A percentile compares a stretch with the other conserved stretches of the same genome.
phyloP scores from a whole-genome alignment of 2,329 filamentous ascomycete genomes.

The Trichoderma polysporum region DNA sequence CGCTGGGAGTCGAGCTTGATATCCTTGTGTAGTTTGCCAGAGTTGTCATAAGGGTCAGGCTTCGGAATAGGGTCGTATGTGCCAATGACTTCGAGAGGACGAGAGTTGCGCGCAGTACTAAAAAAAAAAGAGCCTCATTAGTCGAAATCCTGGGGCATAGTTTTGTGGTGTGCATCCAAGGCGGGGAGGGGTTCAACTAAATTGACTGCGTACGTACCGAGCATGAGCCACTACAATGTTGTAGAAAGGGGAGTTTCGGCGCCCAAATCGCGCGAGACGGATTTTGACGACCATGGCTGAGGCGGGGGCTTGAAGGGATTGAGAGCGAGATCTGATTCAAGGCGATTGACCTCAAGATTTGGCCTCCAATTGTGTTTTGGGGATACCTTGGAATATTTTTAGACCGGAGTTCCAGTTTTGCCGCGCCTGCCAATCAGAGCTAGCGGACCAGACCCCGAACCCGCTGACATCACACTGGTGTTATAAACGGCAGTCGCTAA shows the following conservation, averaged over 20 bases:
- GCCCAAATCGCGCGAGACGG: conserved; percentile 89
- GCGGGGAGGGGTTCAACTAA: not conserved
- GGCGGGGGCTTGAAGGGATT: not conserved
- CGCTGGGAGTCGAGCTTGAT: conserved; percentile 79
- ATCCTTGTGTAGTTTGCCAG: conserved; percentile 80
- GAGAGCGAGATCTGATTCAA: not conserved
- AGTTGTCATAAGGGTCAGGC: conserved; percentile 56
- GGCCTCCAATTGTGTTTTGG: not conserved
- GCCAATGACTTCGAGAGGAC: conserved; percentile 89
- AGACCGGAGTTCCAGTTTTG: conserved; percentile 37
- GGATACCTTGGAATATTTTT: conserved; percentile 23
- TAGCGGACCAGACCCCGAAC: not conserved
- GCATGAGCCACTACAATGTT: conserved; percentile 97
- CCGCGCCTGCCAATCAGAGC: conserved; percentile 38
- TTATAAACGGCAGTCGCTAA: not conserved
- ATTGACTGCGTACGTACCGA: conserved; percentile 52
- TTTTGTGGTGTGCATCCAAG: not conserved
- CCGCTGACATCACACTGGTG: conserved; percentile 19
- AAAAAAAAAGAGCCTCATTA: conserved; percentile 34
- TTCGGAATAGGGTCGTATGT: conserved; percentile 71
- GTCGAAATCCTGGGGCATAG: not conserved
- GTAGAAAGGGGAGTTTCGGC: conserved; percentile 85
- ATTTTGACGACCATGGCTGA: conserved; percentile 83
- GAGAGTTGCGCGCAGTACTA: conserved; percentile 77
- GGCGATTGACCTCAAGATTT: not conserved